These are phyloP conservation scores for Trichosporon sp. DNA, from an alignment of 1,284 basidiomycete genomes.

Conservation along the genomic window DNA sequence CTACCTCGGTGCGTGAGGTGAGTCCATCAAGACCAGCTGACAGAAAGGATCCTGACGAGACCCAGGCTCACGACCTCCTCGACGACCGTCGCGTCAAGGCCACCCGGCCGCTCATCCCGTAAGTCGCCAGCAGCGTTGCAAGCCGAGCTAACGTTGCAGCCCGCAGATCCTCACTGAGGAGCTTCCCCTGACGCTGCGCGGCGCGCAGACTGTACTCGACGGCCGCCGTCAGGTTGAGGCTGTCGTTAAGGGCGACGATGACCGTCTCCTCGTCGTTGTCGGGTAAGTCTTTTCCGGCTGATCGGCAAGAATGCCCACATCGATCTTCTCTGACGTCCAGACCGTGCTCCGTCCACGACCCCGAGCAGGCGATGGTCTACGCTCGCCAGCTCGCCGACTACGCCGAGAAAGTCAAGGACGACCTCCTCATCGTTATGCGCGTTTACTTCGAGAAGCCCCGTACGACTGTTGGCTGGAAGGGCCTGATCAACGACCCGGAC, in stretches of 20 bases:
- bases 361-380: constrained; percentile 76
- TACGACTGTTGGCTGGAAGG: constrained; percentile 69
- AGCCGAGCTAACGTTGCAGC: constrained; percentile 28
- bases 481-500: constrained; percentile 67
- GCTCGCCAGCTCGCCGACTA: constrained; percentile 73
- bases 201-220: constrained; percentile 62
- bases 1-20: constrained; percentile 28
- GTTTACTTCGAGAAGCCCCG: constrained; percentile 96
- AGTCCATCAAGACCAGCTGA: constrained; percentile 1
- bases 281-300: constrained; percentile 54
- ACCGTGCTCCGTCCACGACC: constrained; percentile 88
- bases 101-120: constrained; percentile 77
- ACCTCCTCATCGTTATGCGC: constrained; percentile 92
- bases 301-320: not conserved
- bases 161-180: constrained; percentile 90
- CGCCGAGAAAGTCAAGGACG: constrained; percentile 70
- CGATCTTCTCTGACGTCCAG: constrained; percentile 48
- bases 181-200: constrained; percentile 45
- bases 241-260: constrained; percentile 75
- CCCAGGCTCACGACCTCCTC: constrained; percentile 64
- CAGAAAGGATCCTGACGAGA: not conserved
- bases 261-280: constrained; percentile 80
- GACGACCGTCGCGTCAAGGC: constrained; percentile 82
- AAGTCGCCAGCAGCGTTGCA: constrained; percentile 6
- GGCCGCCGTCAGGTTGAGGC: constrained; percentile 74